A percentile compares a stretch with the other conserved stretches of the same genome.
phyloP scores from a whole-genome alignment of 176 grass and related monocot species.

The Oryza brachyantha region DNA sequence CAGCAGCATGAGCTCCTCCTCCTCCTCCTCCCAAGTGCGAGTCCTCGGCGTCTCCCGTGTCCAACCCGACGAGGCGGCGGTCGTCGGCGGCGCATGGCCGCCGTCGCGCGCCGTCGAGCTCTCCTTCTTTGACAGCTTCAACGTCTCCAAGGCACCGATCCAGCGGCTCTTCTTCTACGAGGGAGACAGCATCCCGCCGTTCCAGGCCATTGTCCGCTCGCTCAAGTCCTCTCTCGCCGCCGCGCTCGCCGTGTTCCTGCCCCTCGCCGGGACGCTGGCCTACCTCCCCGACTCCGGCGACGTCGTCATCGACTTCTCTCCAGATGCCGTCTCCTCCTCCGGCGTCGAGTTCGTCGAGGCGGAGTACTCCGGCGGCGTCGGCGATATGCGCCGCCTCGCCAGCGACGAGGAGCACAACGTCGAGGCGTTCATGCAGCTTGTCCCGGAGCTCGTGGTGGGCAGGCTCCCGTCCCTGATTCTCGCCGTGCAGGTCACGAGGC shows the following conservation, averaged over 20 bases:
- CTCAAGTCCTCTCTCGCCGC: conserved; percentile 23
- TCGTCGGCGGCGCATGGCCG: too few relatives aligned
- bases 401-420: conserved; percentile 30
- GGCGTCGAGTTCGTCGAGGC: conserved; percentile 43
- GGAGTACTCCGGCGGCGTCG: conserved; percentile 20
- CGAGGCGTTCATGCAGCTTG: conserved; percentile 41
- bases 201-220: background rate
- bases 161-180: conserved; percentile 41
- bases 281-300: background rate
- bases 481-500: conserved; percentile 47
- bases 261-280: conserved; percentile 11
- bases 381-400: conserved; percentile 27
- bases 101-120: background rate
- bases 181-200: background rate
- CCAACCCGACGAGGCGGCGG: background rate
- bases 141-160: background rate
- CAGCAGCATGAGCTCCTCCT: conserved; percentile 19
- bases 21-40: background rate
- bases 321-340: background rate
- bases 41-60: conserved; percentile 3
- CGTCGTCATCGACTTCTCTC: conserved; percentile 42
- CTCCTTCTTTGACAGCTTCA: conserved; percentile 8
- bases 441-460: conserved; percentile 15
- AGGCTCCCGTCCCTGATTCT: conserved; percentile 29
- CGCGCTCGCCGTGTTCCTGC: conserved; percentile 19